Base-by-base conservation (phyloP, 2,329 filamentous ascomycete genomes). In the Xylaria hypoxylon region DNA sequence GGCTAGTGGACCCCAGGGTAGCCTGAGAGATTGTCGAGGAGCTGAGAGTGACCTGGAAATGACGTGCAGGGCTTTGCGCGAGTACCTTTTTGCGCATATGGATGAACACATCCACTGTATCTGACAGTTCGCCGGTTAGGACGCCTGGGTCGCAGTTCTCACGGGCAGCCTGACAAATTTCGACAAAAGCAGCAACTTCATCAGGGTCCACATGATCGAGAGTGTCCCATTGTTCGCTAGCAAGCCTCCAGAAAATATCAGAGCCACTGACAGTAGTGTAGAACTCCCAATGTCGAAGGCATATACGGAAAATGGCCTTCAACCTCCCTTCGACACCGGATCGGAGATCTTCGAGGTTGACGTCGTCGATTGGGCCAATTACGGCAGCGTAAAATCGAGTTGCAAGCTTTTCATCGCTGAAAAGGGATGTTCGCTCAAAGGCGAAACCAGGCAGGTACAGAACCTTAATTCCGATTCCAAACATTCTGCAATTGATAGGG, bases 221-320 rank as follows among this genome's bases (percentile, higher is more conserved):
- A 6, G 52, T 58, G 15, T 57, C 58, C 63, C 63, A 65, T 11
- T 65, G 51, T 31, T 65, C 63, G 13, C n/a, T 35, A 3, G 17
- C 63, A 38, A 61, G 3, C 3, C 15, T 17, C 63, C 58, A 65
- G 52, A 62, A 65, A 42, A 47, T 5, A 22, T 45, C 28, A 3
- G 51, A 45, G 19, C 35, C 51, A 26, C 52, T 4, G 13, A 28
- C 15, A 24, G 35, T 58, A 26, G 3, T 15, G 28, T 61, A 65
- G 13, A 65, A 40, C 3, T 44, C 35, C 7, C 33, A 33, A 28
- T 26, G 8, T 15, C 51, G 13, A 10, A 62, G 13, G 35, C 58
- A 65, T 11, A 65, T 55, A 2, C 13, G 13, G 28, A 65, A 62
- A 31, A 65, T 13, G 8, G 57, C 26, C 44, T 45, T 52, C 8